These are phyloP conservation scores for Agrocybe chaxingu DNA, from an alignment of 768 basidiomycete genomes.

Conservation along the genomic window DNA sequence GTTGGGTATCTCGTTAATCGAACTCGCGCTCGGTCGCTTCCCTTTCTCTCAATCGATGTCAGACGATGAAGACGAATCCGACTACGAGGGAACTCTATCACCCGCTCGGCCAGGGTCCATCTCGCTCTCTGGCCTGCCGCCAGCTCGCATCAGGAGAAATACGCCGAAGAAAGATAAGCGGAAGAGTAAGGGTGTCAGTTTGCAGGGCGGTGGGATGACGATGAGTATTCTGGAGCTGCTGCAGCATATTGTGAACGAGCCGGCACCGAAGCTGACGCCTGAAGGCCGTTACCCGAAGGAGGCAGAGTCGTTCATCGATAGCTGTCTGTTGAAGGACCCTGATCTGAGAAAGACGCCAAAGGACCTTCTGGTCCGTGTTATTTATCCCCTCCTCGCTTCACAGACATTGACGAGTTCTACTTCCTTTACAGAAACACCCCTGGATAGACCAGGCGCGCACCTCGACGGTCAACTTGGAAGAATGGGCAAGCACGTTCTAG, in stretches of 20 bases:
- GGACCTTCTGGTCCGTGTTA: constrained; percentile 67
- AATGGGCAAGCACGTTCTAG: constrained; percentile 76
- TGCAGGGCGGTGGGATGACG: constrained; percentile 94
- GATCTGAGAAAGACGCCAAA: constrained; percentile 81
- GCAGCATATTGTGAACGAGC: constrained; percentile 98
- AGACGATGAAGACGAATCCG: constrained; percentile 62
- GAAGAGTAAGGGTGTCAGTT: constrained; percentile 88
- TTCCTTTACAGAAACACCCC: constrained; percentile 52
- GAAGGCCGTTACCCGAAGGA: constrained; percentile 67
- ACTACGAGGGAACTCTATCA: constrained; percentile 61
- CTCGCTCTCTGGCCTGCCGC: constrained; percentile 38
- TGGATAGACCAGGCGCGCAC: constrained; percentile 69
- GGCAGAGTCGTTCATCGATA: constrained; percentile 85
- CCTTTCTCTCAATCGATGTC: constrained; percentile 85
- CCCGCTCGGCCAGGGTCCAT: constrained; percentile 62
- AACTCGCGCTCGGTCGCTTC: constrained; percentile 95
- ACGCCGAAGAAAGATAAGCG: constrained; percentile 73
- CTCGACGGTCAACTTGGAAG: constrained; percentile 68
- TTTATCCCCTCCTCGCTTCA: constrained; percentile 3
- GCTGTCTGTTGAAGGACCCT: constrained; percentile 89
- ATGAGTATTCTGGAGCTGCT: constrained; percentile 97
- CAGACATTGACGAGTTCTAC: constrained; percentile 1
- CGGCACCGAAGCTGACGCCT: constrained; percentile 82
- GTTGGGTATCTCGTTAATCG: constrained; percentile 93
- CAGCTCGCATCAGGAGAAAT: constrained; percentile 33